These are phyloP conservation scores for Yamadazyma laniorum DNA, from an alignment of 805 yeast genomes.

Conservation along the genomic window DNA sequence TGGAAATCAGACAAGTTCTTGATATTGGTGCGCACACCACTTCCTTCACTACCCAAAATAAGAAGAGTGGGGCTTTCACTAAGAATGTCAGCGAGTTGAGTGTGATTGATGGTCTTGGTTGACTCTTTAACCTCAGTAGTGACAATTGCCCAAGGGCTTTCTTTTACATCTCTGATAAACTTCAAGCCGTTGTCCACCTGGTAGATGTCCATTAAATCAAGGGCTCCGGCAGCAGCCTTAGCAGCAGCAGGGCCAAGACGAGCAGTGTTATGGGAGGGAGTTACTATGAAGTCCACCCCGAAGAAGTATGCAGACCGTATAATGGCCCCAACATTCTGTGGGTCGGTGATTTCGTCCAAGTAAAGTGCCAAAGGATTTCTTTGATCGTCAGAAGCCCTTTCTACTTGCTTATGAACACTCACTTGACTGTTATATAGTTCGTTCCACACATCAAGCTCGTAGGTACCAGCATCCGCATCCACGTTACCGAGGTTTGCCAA, in stretches of 20 bases:
- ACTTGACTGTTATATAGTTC: constrained; percentile 9
- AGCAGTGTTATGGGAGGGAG: constrained; percentile 71
- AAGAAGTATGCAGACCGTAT: constrained; percentile 75
- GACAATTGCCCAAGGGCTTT: constrained; percentile 67
- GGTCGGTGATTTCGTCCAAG: constrained; percentile 79
- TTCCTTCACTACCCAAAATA: constrained; percentile 84
- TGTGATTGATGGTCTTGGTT: constrained; percentile 35
- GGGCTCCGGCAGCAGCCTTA: constrained; percentile 82
- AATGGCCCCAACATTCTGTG: constrained; percentile 85
- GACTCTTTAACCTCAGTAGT: constrained; percentile 50
- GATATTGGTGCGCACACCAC: constrained; percentile 71
- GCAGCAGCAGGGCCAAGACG: constrained; percentile 73
- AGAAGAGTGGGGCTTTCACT: constrained; percentile 59
- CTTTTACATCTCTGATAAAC: constrained; percentile 57
- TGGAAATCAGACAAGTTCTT: constrained; percentile 55
- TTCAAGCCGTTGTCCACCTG: constrained; percentile 55
- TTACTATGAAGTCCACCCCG: constrained; percentile 76
- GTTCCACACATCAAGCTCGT: constrained; percentile 9
- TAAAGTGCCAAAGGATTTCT: constrained; percentile 65
- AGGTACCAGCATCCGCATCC: constrained; percentile 10
- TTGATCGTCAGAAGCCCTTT: constrained; percentile 16
- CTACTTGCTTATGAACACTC: constrained; percentile 15
- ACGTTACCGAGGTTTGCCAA: constrained; percentile 27
- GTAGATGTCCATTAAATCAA: constrained; percentile 68
- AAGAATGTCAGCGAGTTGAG: constrained; percentile 45